phyloP scores from a whole-genome alignment of 2,329 filamentous ascomycete genomes.

The Cladosporium sp. region DNA sequence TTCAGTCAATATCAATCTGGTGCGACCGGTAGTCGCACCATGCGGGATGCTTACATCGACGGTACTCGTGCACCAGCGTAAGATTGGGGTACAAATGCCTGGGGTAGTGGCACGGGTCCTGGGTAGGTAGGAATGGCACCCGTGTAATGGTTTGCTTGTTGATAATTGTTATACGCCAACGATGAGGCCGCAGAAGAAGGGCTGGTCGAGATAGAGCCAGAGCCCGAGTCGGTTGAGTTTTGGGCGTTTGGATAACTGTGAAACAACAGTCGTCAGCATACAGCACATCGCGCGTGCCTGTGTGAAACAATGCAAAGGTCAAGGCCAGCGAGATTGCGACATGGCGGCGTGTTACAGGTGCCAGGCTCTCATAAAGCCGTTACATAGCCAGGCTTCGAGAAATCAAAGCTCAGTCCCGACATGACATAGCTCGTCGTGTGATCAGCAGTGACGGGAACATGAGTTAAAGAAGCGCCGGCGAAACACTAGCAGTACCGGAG shows the following conservation, averaged over 20 bases:
- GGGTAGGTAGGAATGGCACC: constrained; percentile 28
- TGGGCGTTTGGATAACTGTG: constrained; percentile 48
- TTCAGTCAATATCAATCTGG: constrained; percentile 11
- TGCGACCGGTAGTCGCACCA: constrained; percentile 18
- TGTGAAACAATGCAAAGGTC: not conserved
- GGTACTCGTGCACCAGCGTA: constrained; percentile 36
- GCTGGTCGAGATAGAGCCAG: constrained; percentile 50
- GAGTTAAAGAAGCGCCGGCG: constrained; percentile 11
- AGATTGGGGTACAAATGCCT: constrained; percentile 36
- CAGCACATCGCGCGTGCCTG: constrained; percentile 6
- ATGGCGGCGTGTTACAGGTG: constrained; percentile 2
- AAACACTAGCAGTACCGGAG: constrained; percentile 1
- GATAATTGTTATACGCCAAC: constrained; percentile 37
- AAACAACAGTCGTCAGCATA: constrained; percentile 8
- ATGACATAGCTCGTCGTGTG: constrained; percentile 13
- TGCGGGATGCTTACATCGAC: constrained; percentile 40
- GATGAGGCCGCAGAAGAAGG: constrained; percentile 49
- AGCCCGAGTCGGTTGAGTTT: constrained; percentile 52
- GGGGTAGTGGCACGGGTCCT: constrained; percentile 31
- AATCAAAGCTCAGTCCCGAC: constrained; percentile 1
- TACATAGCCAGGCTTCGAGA: constrained; percentile 4
- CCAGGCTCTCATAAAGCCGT: not conserved
- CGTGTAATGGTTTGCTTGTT: constrained; percentile 32
- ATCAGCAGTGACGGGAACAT: constrained; percentile 8
- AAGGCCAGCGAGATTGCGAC: constrained; percentile 1